phyloP scores from a whole-genome alignment of 2,329 filamentous ascomycete species.

The Alternaria postmessia region DNA sequence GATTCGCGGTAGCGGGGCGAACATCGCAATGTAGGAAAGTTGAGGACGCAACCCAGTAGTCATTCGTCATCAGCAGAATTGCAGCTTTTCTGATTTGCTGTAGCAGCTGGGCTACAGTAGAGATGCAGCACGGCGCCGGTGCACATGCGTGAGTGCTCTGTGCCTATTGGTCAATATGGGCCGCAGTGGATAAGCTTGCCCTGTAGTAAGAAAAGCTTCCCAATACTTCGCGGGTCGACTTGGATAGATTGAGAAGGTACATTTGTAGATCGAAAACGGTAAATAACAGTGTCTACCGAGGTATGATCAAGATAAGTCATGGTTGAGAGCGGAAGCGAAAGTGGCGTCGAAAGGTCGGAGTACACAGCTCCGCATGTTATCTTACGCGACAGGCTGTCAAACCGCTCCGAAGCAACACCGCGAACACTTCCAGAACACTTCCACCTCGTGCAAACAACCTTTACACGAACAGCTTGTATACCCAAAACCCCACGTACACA shows the following conservation, averaged over 20 bases:
- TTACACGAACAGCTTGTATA: neutral
- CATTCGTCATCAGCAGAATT: constrained; percentile 18
- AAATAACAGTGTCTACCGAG: constrained; percentile 46
- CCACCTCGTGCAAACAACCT: neutral
- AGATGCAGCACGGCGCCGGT: constrained; percentile 1
- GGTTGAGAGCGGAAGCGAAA: neutral
- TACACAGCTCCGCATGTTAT: neutral
- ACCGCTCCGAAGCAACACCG: neutral
- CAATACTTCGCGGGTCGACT: neutral
- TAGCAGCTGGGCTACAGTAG: neutral
- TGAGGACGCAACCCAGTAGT: neutral
- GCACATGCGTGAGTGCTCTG: constrained; percentile 14
- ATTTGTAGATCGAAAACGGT: constrained; percentile 46
- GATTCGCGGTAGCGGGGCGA: constrained; percentile 3
- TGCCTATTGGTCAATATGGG: constrained; percentile 12
- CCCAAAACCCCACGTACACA: constrained; percentile 23
- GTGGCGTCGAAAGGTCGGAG: neutral
- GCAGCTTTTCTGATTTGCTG: constrained; percentile 13
- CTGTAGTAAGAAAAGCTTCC: constrained; percentile 11
- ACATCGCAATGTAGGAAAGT: constrained; percentile 10
- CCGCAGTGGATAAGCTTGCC: neutral
- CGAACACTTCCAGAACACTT: neutral
- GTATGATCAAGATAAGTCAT: constrained; percentile 5
- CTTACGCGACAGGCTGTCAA: neutral
- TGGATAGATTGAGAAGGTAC: constrained; percentile 16